Evolutionary conservation across 73 alveolate genomes (phyloP).

Genomic region (Paraurostyla sp.): DNA sequence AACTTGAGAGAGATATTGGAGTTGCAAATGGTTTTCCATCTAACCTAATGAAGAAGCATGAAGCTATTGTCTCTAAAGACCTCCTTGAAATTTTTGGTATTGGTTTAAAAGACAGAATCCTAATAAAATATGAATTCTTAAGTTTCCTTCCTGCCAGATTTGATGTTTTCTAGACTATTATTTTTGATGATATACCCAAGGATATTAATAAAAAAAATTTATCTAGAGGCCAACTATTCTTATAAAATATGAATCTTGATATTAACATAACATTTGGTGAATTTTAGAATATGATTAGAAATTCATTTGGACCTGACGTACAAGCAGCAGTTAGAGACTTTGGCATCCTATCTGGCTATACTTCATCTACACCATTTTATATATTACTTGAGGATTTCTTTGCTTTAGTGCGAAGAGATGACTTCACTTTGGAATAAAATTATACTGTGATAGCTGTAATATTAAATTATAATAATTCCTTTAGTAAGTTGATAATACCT

Average conservation of each 20-base stretch:
- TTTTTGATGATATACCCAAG: slow-evolving; percentile 30
- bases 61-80: slow-evolving; percentile 49
- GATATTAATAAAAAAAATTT: background rate
- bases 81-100: slow-evolving; percentile 20
- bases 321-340: background rate
- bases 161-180: background rate
- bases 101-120: slow-evolving; percentile 22
- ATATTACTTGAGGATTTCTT: slow-evolving; percentile 8
- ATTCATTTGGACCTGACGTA: background rate
- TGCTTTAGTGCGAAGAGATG: background rate
- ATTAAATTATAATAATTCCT: background rate
- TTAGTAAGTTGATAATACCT: slow-evolving; percentile 55
- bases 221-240: slow-evolving; percentile 48
- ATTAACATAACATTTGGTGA: background rate
- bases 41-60: background rate
- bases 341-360: background rate
- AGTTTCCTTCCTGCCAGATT: background rate
- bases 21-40: slow-evolving; percentile 55
- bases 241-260: background rate
- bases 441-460: slow-evolving; percentile 55
- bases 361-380: background rate
- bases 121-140: slow-evolving; percentile 48
- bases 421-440: background rate
- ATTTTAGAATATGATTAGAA: background rate
- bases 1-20: slow-evolving; percentile 38